Conservation (phyloP, 495 filamentous ascomycete species). For the Parmelia sp. region DNA sequence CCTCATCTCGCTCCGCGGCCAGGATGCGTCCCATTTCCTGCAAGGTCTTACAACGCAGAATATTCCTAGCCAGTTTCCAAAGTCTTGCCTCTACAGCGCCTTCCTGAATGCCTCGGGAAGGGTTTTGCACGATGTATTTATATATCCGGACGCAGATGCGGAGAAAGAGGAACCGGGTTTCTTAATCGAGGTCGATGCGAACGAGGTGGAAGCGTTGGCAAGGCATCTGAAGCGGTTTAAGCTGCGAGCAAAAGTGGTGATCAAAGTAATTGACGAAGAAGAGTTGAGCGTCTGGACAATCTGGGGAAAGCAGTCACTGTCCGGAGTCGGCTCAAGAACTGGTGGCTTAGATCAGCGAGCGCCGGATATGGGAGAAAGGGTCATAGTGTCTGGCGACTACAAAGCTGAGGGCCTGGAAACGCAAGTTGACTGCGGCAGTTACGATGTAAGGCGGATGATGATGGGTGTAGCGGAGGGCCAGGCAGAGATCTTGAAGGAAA, state of each 20-base stretch:
- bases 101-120: constrained; percentile 84
- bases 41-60: constrained; percentile 81
- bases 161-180: constrained; percentile 50
- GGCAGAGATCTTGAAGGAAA: constrained; percentile 60
- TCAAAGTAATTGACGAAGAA: constrained; percentile 55
- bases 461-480: constrained; percentile 80
- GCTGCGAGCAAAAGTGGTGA: constrained; percentile 66
- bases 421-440: constrained; percentile 37
- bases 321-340: constrained; percentile 25
- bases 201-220: constrained; percentile 52
- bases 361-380: constrained; percentile 59
- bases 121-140: constrained; percentile 80
- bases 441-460: constrained; percentile 66
- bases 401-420: constrained; percentile 15
- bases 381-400: constrained; percentile 40
- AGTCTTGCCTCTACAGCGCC: constrained; percentile 58
- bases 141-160: constrained; percentile 52
- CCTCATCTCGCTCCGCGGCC: constrained; percentile 70
- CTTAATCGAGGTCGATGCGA: constrained; percentile 75
- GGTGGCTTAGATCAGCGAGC: constrained; percentile 57
- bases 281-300: constrained; percentile 60
- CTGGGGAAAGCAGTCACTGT: constrained; percentile 44
- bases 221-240: constrained; percentile 77
- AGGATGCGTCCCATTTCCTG: constrained; percentile 74
- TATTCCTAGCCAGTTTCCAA: constrained; percentile 40